These are phyloP conservation scores for Yamadazyma laniorum DNA, from an alignment of 805 yeast genomes.

Conservation along the genomic window DNA sequence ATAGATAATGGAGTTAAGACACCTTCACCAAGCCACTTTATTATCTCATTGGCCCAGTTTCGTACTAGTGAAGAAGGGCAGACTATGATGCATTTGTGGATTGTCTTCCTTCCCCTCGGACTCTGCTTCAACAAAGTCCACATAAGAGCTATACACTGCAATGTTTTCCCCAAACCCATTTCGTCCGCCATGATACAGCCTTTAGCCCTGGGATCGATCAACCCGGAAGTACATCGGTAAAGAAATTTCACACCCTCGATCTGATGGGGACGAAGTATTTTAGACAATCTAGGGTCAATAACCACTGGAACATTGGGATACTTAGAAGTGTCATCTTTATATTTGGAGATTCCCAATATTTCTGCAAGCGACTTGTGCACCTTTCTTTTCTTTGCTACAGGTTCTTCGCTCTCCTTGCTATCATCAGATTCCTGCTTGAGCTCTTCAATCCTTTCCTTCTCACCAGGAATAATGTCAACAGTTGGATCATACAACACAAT, in stretches of 20 bases:
- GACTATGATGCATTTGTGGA: slow-evolving; percentile 86
- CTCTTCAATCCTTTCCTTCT: slow-evolving; percentile 9
- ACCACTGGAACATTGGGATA: slow-evolving; percentile 93
- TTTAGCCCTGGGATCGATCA: slow-evolving; percentile 75
- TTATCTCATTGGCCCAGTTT: slow-evolving; percentile 96
- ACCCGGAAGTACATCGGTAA: slow-evolving; percentile 87
- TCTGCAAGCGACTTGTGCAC: slow-evolving; percentile 73
- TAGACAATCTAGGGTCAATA: slow-evolving; percentile 83
- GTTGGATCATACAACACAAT: slow-evolving; percentile 95
- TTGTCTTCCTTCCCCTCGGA: slow-evolving; percentile 79
- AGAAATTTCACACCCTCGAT: slow-evolving; percentile 91
- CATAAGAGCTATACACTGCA: slow-evolving; percentile 84
- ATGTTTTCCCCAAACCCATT: slow-evolving; percentile 91
- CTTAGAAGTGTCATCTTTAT: slow-evolving; percentile 49
- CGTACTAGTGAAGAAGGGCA: slow-evolving; percentile 93
- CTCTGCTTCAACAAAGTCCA: slow-evolving; percentile 91
- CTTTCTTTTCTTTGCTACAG: slow-evolving; percentile 32
- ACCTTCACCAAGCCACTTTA: slow-evolving; percentile 95
- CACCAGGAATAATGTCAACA: slow-evolving; percentile 54
- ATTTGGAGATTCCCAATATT: slow-evolving; percentile 66
- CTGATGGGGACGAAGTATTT: slow-evolving; percentile 91
- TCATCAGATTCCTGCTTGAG: slow-evolving; percentile 11
- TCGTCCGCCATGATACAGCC: slow-evolving; percentile 99
- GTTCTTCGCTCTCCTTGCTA: slow-evolving; percentile 13
- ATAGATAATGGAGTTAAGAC: slow-evolving; percentile 82